These are phyloP conservation scores for Beauveria caledonica DNA, from an alignment of 2,329 filamentous ascomycete species.

Conservation along the genomic window DNA sequence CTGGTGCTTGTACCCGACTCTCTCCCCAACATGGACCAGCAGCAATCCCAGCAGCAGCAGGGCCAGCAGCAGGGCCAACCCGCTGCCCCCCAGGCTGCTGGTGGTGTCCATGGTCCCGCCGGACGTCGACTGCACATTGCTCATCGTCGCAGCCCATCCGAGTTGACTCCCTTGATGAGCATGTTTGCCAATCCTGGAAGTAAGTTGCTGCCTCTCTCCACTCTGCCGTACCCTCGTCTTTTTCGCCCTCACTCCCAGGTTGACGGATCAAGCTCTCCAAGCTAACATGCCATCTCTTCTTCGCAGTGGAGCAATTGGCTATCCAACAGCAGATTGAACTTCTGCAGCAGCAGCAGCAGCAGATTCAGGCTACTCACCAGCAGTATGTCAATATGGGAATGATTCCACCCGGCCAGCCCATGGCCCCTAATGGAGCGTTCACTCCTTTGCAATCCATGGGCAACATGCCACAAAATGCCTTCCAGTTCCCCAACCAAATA, in stretches of 20 bases:
- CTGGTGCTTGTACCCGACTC: slow-evolving; percentile 30
- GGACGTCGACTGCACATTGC: slow-evolving; percentile 94
- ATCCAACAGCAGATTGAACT: slow-evolving; percentile 98
- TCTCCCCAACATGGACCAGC: slow-evolving; percentile 51
- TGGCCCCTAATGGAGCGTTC: slow-evolving; percentile 63
- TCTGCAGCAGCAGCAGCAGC: slow-evolving; percentile 94
- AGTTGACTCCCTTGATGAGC: slow-evolving; percentile 96
- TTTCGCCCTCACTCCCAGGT: background rate
- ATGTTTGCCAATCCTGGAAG: slow-evolving; percentile 62
- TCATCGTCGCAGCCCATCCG: slow-evolving; percentile 91
- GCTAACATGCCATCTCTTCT: slow-evolving; percentile 12
- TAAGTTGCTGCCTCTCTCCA: slow-evolving; percentile 34
- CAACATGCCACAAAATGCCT: slow-evolving; percentile 71
- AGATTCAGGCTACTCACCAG: slow-evolving; percentile 92
- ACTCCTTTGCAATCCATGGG: slow-evolving; percentile 74
- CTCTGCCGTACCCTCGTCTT: background rate
- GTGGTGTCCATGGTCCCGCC: slow-evolving; percentile 61
- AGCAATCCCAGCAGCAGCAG: slow-evolving; percentile 39
- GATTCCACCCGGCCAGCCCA: slow-evolving; percentile 71
- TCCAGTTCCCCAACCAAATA: slow-evolving; percentile 80
- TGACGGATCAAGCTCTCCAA: background rate
- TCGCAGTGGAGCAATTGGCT: slow-evolving; percentile 86
- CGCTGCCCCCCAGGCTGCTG: slow-evolving; percentile 37
- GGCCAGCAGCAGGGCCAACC: slow-evolving; percentile 40
- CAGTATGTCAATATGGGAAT: slow-evolving; percentile 98